phyloP scores from a whole-genome alignment of 2,329 filamentous ascomycete species.

The Diplodia corticola region DNA sequence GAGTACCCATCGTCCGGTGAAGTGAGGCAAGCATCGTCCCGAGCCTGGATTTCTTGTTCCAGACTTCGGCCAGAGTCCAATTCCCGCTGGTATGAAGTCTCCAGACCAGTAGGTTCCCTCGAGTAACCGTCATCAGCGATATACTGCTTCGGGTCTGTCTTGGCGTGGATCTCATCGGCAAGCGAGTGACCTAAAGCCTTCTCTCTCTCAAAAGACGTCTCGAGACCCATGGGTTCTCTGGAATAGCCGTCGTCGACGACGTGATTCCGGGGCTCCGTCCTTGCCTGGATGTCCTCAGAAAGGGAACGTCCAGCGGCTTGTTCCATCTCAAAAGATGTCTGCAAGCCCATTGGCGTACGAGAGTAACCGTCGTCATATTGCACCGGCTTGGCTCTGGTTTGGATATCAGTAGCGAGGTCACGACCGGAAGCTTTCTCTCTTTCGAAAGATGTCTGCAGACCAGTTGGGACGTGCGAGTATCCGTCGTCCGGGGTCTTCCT shows the following conservation, averaged over 20 bases:
- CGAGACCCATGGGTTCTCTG: conserved; percentile 24
- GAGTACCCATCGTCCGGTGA: conserved; percentile 17
- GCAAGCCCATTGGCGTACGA: conserved; percentile 24
- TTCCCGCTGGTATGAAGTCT: conserved; percentile 27
- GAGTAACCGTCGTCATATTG: conserved; percentile 24
- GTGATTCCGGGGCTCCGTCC: background rate
- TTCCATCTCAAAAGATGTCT: conserved; percentile 27
- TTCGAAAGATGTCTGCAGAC: conserved; percentile 26
- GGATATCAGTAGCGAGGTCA: conserved; percentile 15
- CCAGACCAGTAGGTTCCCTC: conserved; percentile 24
- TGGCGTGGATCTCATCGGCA: conserved; percentile 18
- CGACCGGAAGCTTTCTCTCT: conserved; percentile 23
- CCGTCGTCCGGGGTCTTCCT: background rate
- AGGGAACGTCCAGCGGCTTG: conserved; percentile 11
- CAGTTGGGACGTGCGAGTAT: conserved; percentile 20
- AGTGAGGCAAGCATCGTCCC: background rate
- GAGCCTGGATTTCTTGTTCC: background rate
- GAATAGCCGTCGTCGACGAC: conserved; percentile 18
- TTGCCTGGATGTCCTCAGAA: conserved; percentile 5
- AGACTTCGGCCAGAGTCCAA: conserved; percentile 4
- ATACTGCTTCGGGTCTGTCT: background rate
- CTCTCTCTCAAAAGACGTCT: conserved; percentile 27
- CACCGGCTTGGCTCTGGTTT: background rate
- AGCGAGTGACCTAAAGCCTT: conserved; percentile 6
- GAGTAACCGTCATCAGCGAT: conserved; percentile 18